phyloP scores from a whole-genome alignment of 192 early-diverging fungal species.

The Radiomyces spectabilis region DNA sequence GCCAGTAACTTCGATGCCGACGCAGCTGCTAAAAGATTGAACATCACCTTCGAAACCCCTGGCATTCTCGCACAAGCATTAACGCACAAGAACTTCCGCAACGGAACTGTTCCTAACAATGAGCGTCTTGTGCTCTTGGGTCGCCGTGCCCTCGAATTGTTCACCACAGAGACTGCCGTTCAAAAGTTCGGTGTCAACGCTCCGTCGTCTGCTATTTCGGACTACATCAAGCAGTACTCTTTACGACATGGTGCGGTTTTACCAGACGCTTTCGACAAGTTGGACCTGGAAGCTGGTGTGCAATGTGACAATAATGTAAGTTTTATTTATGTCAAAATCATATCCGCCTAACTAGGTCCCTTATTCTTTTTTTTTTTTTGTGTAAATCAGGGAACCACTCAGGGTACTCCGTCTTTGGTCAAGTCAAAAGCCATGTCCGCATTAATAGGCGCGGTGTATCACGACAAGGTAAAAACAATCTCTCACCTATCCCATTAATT shows the following conservation, averaged over 20 bases:
- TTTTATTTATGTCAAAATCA: not conserved
- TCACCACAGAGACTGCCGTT: not conserved
- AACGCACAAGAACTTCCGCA: slow-evolving; percentile 41
- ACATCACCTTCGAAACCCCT: slow-evolving; percentile 8
- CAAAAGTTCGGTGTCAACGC: not conserved
- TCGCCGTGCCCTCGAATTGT: slow-evolving; percentile 6
- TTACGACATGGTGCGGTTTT: not conserved
- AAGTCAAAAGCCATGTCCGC: slow-evolving; percentile 35
- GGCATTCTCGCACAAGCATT: slow-evolving; percentile 35
- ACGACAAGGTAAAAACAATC: too few species aligned
- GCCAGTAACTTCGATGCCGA: slow-evolving; percentile 2
- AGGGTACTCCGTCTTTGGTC: slow-evolving; percentile 6
- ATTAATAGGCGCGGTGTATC: slow-evolving; percentile 42
- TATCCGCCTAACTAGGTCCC: not conserved
- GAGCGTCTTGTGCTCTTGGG: slow-evolving; percentile 24
- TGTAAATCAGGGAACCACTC: not conserved
- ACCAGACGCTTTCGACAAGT: slow-evolving; percentile 3
- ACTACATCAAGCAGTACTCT: too few species aligned
- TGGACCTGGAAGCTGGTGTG: slow-evolving; percentile 1
- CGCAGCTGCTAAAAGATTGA: not conserved
- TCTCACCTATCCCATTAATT: too few species aligned
- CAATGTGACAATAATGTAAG: too few species aligned
- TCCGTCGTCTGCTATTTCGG: too few species aligned
- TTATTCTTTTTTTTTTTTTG: not conserved
- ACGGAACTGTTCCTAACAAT: slow-evolving; percentile 39